phyloP scores from a whole-genome alignment of 257 asterid genomes.

The Echium plantagineum region DNA sequence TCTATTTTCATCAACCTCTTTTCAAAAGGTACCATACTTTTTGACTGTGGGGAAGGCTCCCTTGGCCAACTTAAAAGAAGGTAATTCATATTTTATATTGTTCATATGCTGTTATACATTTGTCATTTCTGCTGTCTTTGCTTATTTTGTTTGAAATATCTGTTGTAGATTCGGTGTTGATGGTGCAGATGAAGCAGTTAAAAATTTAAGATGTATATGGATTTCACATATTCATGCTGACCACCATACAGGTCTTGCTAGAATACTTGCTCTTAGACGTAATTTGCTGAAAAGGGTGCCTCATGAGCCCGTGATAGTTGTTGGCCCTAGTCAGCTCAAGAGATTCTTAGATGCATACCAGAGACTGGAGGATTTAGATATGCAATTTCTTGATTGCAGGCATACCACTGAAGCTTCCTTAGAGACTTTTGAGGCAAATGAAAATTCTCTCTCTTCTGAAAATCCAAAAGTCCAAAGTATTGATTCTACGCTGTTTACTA shows the following conservation, averaged over 20 bases:
- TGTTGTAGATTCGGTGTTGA: conserved; percentile 54
- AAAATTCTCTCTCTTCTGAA: conserved; percentile 8
- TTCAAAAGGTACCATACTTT: conserved; percentile 62
- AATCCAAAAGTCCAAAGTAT: conserved; percentile 12
- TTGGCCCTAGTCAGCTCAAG: conserved; percentile 89
- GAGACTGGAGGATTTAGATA: conserved; percentile 82
- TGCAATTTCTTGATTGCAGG: conserved; percentile 82
- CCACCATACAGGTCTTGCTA: conserved; percentile 93
- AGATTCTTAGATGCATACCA: conserved; percentile 86
- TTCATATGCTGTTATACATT: neutral
- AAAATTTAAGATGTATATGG: conserved; percentile 73
- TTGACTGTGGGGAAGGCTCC: conserved; percentile 97
- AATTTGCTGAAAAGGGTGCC: conserved; percentile 47
- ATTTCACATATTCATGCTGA: conserved; percentile 97
- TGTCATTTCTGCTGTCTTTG: neutral
- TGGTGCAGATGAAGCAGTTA: conserved; percentile 74
- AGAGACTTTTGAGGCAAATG: conserved; percentile 30
- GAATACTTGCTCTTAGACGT: conserved; percentile 76
- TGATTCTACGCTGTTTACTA: conserved; percentile 36
- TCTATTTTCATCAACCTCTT: conserved; percentile 82
- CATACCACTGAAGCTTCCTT: conserved; percentile 53
- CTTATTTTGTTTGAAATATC: neutral
- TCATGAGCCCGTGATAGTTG: conserved; percentile 60
- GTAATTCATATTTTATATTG: conserved; percentile 17
- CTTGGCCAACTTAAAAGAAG: conserved; percentile 93